Evolutionary conservation across 2,329 filamentous ascomycete species (phyloP).

Genomic region (Triangularia setosa): DNA sequence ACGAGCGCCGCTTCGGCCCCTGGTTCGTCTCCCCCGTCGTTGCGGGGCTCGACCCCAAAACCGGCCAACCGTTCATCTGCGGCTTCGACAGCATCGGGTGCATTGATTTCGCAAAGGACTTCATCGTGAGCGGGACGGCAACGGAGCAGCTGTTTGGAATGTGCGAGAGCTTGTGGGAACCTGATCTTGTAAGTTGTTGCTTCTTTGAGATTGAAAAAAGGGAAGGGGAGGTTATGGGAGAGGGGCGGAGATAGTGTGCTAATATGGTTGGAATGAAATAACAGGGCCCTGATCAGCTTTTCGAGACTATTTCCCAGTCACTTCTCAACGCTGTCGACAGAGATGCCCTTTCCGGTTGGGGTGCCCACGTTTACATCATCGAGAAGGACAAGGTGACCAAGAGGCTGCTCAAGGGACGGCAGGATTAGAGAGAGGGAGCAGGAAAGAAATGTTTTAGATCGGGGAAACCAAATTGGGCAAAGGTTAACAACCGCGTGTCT

Average conservation of each 20-base stretch:
- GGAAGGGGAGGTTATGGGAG: too few species aligned
- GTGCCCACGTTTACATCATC: slow-evolving; percentile 98
- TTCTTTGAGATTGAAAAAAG: not conserved
- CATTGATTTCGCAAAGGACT: slow-evolving; percentile 99
- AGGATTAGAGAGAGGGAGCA: slow-evolving; percentile 61
- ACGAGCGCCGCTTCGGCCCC: slow-evolving; percentile 93
- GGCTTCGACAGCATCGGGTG: slow-evolving; percentile 99
- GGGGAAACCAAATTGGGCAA: not conserved
- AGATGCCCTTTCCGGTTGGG: slow-evolving; percentile 96
- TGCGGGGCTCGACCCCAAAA: slow-evolving; percentile 91
- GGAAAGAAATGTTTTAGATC: not conserved
- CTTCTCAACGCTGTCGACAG: slow-evolving; percentile 93
- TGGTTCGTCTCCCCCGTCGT: slow-evolving; percentile 96
- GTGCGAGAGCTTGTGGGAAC: slow-evolving; percentile 97
- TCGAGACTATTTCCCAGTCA: slow-evolving; percentile 96
- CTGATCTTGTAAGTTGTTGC: slow-evolving; percentile 70
- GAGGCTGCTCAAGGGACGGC: slow-evolving; percentile 94
- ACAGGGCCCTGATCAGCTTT: slow-evolving; percentile 86
- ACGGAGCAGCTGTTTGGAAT: slow-evolving; percentile 98
- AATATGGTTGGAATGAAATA: slow-evolving; percentile 15
- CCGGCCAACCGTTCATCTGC: slow-evolving; percentile 93
- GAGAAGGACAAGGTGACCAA: slow-evolving; percentile 99
- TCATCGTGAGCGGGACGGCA: slow-evolving; percentile 94
- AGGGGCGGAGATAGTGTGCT: not conserved
- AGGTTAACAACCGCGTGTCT: not conserved